These are phyloP conservation scores for Alternaria infectoria DNA, from an alignment of 2,329 filamentous ascomycete species.

Conservation along the genomic window DNA sequence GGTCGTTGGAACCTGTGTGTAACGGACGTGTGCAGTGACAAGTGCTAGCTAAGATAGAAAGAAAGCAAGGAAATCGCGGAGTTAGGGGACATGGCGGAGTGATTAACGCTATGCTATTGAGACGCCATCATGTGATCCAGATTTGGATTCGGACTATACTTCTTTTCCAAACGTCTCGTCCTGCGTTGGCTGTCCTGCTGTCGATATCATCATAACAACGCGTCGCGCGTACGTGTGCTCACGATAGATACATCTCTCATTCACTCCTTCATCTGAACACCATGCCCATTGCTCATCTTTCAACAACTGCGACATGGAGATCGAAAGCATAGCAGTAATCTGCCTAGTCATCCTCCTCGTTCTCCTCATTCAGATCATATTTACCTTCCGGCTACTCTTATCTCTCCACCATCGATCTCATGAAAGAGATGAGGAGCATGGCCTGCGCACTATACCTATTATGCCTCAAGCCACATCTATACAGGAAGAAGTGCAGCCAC, in stretches of 20 bases:
- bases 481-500: neutral
- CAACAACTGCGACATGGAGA: neutral
- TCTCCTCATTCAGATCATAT: neutral
- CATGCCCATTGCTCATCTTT: neutral
- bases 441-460: neutral
- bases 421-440: neutral
- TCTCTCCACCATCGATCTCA: neutral
- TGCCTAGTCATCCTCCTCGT: conserved; percentile 1
- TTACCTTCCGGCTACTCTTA: neutral
- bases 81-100: neutral
- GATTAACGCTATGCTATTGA: neutral
- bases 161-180: neutral
- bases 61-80: neutral
- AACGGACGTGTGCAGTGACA: neutral
- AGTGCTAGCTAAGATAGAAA: neutral
- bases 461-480: neutral
- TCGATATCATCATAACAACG: neutral
- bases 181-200: neutral
- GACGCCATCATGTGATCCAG: neutral
- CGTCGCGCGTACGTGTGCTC: neutral
- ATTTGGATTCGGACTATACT: neutral
- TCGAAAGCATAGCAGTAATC: conserved; percentile 1
- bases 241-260: neutral
- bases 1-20: neutral
- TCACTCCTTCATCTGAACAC: neutral